These are phyloP conservation scores for Mrakia gelida DNA, from an alignment of 768 basidiomycete species.

Conservation along the genomic window DNA sequence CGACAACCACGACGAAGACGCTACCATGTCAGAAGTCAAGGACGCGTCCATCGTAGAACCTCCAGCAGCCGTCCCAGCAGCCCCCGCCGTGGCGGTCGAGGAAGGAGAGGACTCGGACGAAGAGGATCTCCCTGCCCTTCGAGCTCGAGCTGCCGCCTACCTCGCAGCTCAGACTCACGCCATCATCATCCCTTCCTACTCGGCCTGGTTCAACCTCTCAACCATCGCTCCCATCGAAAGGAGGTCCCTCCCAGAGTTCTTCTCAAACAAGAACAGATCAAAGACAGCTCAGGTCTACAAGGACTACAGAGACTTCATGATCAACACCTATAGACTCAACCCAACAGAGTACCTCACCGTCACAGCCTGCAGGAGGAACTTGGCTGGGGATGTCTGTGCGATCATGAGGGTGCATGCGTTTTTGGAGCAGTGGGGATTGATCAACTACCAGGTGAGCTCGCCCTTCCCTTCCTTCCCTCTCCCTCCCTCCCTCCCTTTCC, in stretches of 20 bases:
- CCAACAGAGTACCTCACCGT: conserved; percentile 95
- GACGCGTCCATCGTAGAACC: not conserved
- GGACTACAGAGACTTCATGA: conserved; percentile 99
- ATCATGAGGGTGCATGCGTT: conserved; percentile 99
- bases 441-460: conserved; percentile 87
- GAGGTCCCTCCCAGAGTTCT: conserved; percentile 93
- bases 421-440: conserved; percentile 95
- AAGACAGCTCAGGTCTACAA: conserved; percentile 98
- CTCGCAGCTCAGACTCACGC: conserved; percentile 96
- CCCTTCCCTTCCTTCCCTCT: not conserved
- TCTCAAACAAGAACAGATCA: conserved; percentile 87
- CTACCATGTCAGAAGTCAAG: not conserved
- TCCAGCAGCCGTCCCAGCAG: too few relatives aligned
- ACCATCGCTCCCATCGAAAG: conserved; percentile 88
- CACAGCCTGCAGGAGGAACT: conserved; percentile 89
- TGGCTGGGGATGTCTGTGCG: conserved; percentile 96
- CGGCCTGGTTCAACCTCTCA: conserved; percentile 96
- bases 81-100: not conserved
- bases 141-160: conserved; percentile 81
- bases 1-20: conserved; percentile 13
- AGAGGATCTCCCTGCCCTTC: conserved; percentile 53
- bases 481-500: not conserved
- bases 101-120: conserved; percentile 23
- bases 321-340: conserved; percentile 92
- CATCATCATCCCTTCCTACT: conserved; percentile 92